phyloP scores from a whole-genome alignment of 345 rosid species.

The Salix dunnii region DNA sequence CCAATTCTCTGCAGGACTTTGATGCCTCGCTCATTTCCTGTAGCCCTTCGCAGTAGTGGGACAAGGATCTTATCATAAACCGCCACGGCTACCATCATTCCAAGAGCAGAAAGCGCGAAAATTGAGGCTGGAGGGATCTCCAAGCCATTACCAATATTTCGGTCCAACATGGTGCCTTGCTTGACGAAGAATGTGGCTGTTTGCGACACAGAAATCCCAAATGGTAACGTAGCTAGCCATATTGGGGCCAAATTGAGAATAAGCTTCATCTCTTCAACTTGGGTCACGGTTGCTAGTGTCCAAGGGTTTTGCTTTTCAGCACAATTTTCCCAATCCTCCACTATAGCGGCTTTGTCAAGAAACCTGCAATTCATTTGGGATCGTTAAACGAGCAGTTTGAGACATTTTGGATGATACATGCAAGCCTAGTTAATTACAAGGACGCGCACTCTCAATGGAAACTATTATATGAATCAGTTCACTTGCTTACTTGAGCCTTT shows the following conservation, averaged over 20 bases:
- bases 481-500: slow-evolving; percentile 58
- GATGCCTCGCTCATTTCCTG: slow-evolving; percentile 70
- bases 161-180: slow-evolving; percentile 52
- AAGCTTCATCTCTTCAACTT: slow-evolving; percentile 83
- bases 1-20: slow-evolving; percentile 88
- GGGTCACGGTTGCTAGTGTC: slow-evolving; percentile 76
- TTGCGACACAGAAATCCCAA: slow-evolving; percentile 75
- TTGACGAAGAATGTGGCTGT: slow-evolving; percentile 86
- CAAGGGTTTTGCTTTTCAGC: slow-evolving; percentile 54
- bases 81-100: slow-evolving; percentile 52
- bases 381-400: background rate
- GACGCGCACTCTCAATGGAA: too few species aligned
- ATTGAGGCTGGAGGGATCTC: slow-evolving; percentile 58
- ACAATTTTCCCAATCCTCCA: slow-evolving; percentile 35
- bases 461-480: background rate
- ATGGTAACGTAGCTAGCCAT: slow-evolving; percentile 73
- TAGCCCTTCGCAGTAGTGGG: slow-evolving; percentile 42
- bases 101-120: slow-evolving; percentile 46
- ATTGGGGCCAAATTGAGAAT: slow-evolving; percentile 83
- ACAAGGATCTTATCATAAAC: slow-evolving; percentile 53
- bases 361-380: slow-evolving; percentile 45
- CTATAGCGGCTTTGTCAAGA: slow-evolving; percentile 83
- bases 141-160: slow-evolving; percentile 43
- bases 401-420: background rate
- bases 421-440: background rate